These are phyloP conservation scores for Penicillium pancosmium DNA, from an alignment of 495 filamentous ascomycete species.

Conservation along the genomic window DNA sequence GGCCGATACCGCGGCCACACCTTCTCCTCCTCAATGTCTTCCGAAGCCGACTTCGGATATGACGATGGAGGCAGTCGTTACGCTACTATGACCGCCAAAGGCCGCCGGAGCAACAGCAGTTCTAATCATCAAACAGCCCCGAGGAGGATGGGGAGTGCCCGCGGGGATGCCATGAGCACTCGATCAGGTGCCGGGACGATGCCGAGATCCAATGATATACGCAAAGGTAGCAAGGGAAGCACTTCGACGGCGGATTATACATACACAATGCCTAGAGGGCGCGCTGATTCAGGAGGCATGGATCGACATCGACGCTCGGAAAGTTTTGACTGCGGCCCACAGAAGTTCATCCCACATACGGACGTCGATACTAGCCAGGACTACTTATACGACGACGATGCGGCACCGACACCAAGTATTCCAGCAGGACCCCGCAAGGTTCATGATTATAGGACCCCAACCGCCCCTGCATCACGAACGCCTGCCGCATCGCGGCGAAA, in stretches of 20 bases:
- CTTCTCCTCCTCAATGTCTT: slow-evolving; percentile 70
- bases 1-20: slow-evolving; percentile 61
- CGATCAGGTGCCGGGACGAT: slow-evolving; percentile 28
- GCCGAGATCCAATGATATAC: slow-evolving; percentile 34
- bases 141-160: slow-evolving; percentile 64
- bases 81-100: slow-evolving; percentile 52
- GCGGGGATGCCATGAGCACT: slow-evolving; percentile 46
- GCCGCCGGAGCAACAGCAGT: slow-evolving; percentile 80
- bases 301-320: slow-evolving; percentile 68
- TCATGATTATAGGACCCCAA: slow-evolving; percentile 43
- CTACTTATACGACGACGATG: slow-evolving; percentile 62
- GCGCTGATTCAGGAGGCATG: slow-evolving; percentile 54
- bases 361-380: slow-evolving; percentile 28
- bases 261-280: slow-evolving; percentile 43
- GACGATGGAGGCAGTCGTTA: slow-evolving; percentile 68
- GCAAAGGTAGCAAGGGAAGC: slow-evolving; percentile 75
- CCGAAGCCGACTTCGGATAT: slow-evolving; percentile 71
- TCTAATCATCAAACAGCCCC: slow-evolving; percentile 69
- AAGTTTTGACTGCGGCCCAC: slow-evolving; percentile 72
- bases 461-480: slow-evolving; percentile 48
- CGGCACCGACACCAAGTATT: slow-evolving; percentile 86
- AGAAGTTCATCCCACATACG: slow-evolving; percentile 35
- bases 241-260: slow-evolving; percentile 71
- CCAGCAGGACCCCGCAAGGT: slow-evolving; percentile 72
- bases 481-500: slow-evolving; percentile 55